phyloP scores from a whole-genome alignment of 2,329 filamentous ascomycete species.

The Sporothrix globosa region DNA sequence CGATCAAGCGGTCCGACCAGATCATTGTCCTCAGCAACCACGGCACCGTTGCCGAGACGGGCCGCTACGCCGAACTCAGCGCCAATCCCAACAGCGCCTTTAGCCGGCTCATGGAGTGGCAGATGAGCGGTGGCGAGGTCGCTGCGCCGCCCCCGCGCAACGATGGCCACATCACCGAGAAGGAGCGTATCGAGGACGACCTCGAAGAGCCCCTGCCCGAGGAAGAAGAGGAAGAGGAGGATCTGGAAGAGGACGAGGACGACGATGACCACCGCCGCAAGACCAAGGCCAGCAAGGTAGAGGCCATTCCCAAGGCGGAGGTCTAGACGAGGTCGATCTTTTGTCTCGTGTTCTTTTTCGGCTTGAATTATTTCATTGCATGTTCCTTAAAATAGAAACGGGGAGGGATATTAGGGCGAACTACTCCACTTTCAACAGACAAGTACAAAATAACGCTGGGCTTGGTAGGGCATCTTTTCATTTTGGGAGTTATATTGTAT shows the following conservation, averaged over 20 bases:
- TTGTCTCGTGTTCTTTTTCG: background rate
- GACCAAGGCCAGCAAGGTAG: background rate
- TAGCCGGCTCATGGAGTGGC: slow-evolving; percentile 97
- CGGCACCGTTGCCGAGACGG: slow-evolving; percentile 87
- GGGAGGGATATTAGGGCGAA: background rate
- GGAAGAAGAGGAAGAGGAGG: slow-evolving; percentile 39
- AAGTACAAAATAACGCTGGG: slow-evolving; percentile 1
- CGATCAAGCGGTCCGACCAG: slow-evolving; percentile 91
- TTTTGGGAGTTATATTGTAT: slow-evolving; percentile 4
- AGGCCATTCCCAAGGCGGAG: background rate
- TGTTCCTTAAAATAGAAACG: background rate
- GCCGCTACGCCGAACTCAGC: slow-evolving; percentile 77
- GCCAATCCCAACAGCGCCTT: slow-evolving; percentile 79
- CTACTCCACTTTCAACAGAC: slow-evolving; percentile 24
- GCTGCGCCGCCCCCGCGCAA: slow-evolving; percentile 44
- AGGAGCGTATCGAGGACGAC: slow-evolving; percentile 57
- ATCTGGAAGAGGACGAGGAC: background rate
- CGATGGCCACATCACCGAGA: slow-evolving; percentile 52
- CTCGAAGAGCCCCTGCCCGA: slow-evolving; percentile 48
- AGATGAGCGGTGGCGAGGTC: slow-evolving; percentile 82
- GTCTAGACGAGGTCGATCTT: background rate
- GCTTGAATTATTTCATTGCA: background rate
- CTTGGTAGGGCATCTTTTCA: slow-evolving; percentile 1
- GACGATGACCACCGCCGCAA: slow-evolving; percentile 22
- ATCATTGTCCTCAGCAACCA: slow-evolving; percentile 90